Conservation (phyloP, 257 asterid species). For the Solanum gracilifrons region DNA sequence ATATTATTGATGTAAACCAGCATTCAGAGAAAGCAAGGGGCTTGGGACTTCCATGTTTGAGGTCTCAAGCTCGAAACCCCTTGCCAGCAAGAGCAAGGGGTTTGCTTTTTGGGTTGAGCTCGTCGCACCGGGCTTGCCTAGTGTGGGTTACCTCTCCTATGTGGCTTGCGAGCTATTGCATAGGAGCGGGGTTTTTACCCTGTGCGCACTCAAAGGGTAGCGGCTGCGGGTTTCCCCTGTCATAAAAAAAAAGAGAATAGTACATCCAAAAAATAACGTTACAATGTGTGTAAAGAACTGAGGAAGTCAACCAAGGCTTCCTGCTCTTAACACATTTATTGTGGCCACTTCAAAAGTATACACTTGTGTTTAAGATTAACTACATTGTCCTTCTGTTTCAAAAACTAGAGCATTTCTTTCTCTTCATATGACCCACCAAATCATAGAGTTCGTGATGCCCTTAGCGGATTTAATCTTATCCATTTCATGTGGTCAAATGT, state of each 20-base stretch:
- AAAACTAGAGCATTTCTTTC: neutral
- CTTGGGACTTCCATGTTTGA: neutral
- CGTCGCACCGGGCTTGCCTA: neutral
- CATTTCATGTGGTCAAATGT: neutral
- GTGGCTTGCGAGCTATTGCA: neutral
- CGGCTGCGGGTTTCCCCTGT: neutral
- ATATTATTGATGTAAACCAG: neutral
- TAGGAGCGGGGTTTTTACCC: neutral
- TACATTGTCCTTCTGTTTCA: neutral
- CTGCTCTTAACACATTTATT: neutral
- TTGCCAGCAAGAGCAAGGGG: neutral
- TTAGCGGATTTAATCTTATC: neutral
- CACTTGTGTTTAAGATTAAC: neutral
- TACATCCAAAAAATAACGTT: neutral
- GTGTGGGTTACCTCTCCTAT: neutral
- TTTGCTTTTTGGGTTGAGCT: neutral
- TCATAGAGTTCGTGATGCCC: neutral
- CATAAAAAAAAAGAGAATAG: neutral
- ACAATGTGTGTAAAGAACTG: neutral
- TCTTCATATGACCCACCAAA: neutral
- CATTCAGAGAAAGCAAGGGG: neutral
- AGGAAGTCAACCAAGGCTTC: neutral
- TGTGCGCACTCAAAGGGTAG: neutral
- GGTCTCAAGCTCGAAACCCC: neutral
- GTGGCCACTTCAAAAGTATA: neutral